Percentiles rank a stretch among this genome's conserved stretches.
phyloP scores from a whole-genome alignment of 108 stramenopile species.

The Cyclotella choctawhatcheeana region DNA sequence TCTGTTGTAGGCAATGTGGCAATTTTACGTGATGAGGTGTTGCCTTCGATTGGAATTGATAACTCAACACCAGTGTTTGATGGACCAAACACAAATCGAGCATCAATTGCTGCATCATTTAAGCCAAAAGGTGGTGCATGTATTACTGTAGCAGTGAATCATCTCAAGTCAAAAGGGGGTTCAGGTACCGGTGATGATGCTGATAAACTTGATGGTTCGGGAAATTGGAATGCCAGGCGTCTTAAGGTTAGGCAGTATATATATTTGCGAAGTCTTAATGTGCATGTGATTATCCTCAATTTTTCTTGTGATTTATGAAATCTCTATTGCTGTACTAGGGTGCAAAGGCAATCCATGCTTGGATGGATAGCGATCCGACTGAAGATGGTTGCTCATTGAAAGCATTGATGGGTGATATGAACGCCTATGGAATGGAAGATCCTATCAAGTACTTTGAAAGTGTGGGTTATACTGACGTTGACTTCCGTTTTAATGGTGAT shows the following conservation, averaged over 20 bases:
- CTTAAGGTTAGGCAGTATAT: not conserved
- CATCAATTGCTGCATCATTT: constrained; percentile 31
- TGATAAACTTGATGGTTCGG: constrained; percentile 40
- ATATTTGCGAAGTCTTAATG: not conserved
- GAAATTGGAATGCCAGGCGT: constrained; percentile 38
- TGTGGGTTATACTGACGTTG: constrained; percentile 34
- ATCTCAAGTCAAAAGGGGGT: constrained; percentile 51
- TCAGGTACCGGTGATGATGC: constrained; percentile 22
- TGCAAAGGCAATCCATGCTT: constrained; percentile 29
- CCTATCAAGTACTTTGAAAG: constrained; percentile 29
- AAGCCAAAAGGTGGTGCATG: not conserved
- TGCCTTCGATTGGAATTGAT: constrained; percentile 1
- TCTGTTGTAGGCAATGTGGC: constrained; percentile 13
- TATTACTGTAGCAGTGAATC: constrained; percentile 47
- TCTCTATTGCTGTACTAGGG: too few relatives aligned
- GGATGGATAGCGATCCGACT: constrained; percentile 46
- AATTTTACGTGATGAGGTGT: constrained; percentile 8
- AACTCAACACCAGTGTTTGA: not conserved
- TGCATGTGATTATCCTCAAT: not conserved
- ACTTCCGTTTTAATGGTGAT: not conserved
- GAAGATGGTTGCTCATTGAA: not conserved
- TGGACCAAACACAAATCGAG: constrained; percentile 18
- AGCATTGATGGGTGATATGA: constrained; percentile 49
- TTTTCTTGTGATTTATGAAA: not conserved
- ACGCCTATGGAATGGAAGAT: constrained; percentile 44